Evolutionary conservation across 805 yeast species (phyloP).

Genomic region (Torulaspora maleeae): DNA sequence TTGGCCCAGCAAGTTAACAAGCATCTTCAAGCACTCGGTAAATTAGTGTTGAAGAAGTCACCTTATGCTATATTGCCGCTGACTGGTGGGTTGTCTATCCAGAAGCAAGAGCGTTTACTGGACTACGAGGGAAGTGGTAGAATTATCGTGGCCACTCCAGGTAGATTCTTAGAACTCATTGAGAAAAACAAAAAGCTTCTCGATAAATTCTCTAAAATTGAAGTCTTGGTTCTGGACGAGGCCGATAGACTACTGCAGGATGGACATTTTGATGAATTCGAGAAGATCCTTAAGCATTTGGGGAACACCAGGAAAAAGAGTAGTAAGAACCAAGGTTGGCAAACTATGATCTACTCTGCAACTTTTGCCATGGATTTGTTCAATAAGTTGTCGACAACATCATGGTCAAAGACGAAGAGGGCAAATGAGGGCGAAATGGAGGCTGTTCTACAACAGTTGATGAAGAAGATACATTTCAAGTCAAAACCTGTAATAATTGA

Average conservation of each 20-base stretch:
- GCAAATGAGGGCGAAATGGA: constrained; percentile 39
- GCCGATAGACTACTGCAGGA: constrained; percentile 94
- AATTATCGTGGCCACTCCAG: constrained; percentile 91
- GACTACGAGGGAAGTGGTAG: constrained; percentile 61
- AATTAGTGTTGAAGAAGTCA: constrained; percentile 41
- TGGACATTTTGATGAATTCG: constrained; percentile 93
- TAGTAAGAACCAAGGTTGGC: constrained; percentile 49
- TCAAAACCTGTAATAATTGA: constrained; percentile 71
- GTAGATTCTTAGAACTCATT: constrained; percentile 78
- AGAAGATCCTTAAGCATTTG: constrained; percentile 66
- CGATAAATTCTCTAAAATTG: constrained; percentile 41
- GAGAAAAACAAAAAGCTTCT: constrained; percentile 51
- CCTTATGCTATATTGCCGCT: constrained; percentile 64
- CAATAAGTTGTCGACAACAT: constrained; percentile 55
- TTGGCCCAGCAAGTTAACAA: constrained; percentile 88
- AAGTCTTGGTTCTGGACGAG: constrained; percentile 75
- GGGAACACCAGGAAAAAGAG: constrained; percentile 37
- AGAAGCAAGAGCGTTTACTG: constrained; percentile 82
- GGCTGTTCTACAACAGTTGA: constrained; percentile 61
- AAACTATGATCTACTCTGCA: constrained; percentile 91
- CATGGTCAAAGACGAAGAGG: constrained; percentile 29
- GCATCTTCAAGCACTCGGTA: constrained; percentile 55
- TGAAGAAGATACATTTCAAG: constrained; percentile 66
- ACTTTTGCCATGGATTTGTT: constrained; percentile 83
- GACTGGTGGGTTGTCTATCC: constrained; percentile 94